Evolutionary conservation across 768 basidiomycete species (phyloP), one percentile per base, ranked within the genome.

Genomic region (Leccinum longicurvipes): DNA sequence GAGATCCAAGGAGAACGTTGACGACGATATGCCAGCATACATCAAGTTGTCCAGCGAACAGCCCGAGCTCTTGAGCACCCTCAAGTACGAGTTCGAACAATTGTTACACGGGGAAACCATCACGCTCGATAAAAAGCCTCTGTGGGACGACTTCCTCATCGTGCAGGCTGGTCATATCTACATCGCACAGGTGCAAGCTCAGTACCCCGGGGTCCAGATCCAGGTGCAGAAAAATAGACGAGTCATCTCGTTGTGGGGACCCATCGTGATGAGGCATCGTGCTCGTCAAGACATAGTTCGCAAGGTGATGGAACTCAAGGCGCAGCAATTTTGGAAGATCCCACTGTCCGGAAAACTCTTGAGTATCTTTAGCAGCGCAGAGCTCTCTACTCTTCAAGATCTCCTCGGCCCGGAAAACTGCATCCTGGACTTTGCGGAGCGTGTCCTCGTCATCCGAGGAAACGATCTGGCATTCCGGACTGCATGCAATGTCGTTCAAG

Each of bases 61-160:
- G 11, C 61, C 79, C 11, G 76, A 76, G 51, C 71, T 79, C 7
- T 66, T 92, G 2, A 80, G 81, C 0, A 68, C 67, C 39, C 75
- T 88, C 51, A 90, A 89, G 61, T 66, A 73, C 3, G 76, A 83
- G 58, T 76, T 89, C 21, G 86, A 89, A 63, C 75, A 74, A n/a
- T 72, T 86, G 11, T 63, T 86, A 0, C 79, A 76, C 3, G 89
- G 89, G 1, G 85, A 91, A 59, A 71, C 78, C 3, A 66, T 89
- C 31, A 75, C 70, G 25, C 62, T 79, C 17, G 76, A 82, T 45
- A 81, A 78, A 27, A 78, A 79, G 39, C 70, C 76, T 2, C 71
- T 80, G 8, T 92, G 89, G 89, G 85, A 91, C 56, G 72, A 76
- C 4, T 90, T 82, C 68, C 85, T 92, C 57, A 63, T 64, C 21